phyloP scores from a whole-genome alignment of 164 flowering plant genomes.

The Vitis riparia region DNA sequence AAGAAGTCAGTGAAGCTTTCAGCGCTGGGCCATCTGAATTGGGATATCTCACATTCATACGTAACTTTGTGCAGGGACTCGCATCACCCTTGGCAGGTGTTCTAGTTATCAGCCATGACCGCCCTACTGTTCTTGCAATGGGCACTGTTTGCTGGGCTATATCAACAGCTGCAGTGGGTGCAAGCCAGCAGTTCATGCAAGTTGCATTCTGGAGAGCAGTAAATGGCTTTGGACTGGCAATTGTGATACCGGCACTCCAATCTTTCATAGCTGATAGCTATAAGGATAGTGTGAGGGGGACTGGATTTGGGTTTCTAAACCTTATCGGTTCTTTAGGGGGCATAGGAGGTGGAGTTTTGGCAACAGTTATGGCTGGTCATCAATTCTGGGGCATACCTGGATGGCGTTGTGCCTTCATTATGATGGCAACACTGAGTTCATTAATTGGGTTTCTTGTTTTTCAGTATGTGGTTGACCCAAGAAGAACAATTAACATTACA shows the following conservation, averaged over 20 bases:
- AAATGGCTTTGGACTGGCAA: conserved; percentile 93
- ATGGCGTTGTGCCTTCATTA: conserved; percentile 82
- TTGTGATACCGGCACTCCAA: conserved; percentile 95
- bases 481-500: conserved; percentile 26
- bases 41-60: conserved; percentile 83
- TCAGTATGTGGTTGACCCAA: conserved; percentile 79
- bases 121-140: conserved; percentile 82
- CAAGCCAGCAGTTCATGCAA: conserved; percentile 61
- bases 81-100: conserved; percentile 88
- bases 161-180: conserved; percentile 94
- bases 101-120: conserved; percentile 71
- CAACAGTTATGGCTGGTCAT: conserved; percentile 88
- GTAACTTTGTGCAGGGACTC: conserved; percentile 83
- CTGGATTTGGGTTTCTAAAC: conserved; percentile 79
- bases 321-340: conserved; percentile 87
- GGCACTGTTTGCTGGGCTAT: conserved; percentile 93
- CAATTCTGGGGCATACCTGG: conserved; percentile 76
- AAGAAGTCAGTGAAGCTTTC: conserved; percentile 96
- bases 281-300: conserved; percentile 76
- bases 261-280: conserved; percentile 96
- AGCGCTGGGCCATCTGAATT: conserved; percentile 84
- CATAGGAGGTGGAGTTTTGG: conserved; percentile 87
- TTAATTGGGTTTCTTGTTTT: conserved; percentile 79
- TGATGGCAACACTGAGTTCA: conserved; percentile 79
- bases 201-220: conserved; percentile 92